These are phyloP conservation scores for Colletotrichum musae DNA, from an alignment of 2,329 filamentous ascomycete genomes.

Conservation along the genomic window DNA sequence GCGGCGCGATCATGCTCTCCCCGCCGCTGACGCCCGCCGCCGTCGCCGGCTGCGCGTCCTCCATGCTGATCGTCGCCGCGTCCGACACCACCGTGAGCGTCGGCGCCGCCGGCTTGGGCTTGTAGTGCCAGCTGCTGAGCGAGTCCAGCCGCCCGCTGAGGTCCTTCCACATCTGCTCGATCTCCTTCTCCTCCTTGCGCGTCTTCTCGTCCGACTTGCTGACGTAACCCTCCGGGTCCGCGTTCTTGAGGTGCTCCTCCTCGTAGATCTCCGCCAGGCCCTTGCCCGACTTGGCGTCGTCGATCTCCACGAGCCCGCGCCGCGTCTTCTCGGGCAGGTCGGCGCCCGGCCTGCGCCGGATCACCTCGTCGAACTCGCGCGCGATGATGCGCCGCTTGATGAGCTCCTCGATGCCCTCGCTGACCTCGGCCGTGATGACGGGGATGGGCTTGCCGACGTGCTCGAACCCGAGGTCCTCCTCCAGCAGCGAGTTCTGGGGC, in stretches of 20 bases:
- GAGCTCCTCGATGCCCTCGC: conserved; percentile 90
- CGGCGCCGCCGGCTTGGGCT: conserved; percentile 87
- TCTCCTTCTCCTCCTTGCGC: conserved; percentile 85
- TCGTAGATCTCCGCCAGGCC: conserved; percentile 95
- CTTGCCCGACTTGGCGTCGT: conserved; percentile 89
- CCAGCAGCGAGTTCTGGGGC: conserved; percentile 91
- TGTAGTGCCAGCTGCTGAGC: conserved; percentile 95
- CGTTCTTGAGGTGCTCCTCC: conserved; percentile 85
- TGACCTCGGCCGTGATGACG: conserved; percentile 92
- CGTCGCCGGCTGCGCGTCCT: conserved; percentile 91
- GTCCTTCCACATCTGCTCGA: conserved; percentile 86
- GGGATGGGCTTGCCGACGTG: conserved; percentile 94
- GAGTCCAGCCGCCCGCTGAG: conserved; percentile 86
- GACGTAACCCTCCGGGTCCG: conserved; percentile 84
- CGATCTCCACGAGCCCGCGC: conserved; percentile 83
- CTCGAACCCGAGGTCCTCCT: conserved; percentile 97
- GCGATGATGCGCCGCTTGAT: conserved; percentile 94
- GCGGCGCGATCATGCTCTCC: conserved; percentile 86
- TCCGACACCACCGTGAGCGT: conserved; percentile 89
- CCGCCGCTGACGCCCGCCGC: conserved; percentile 79
- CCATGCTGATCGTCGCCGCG: conserved; percentile 92
- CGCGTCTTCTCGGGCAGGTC: conserved; percentile 72
- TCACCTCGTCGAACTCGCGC: conserved; percentile 92
- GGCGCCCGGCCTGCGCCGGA: conserved; percentile 83
- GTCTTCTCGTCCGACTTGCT: conserved; percentile 87